These are phyloP conservation scores for Hibiscus mutabilis DNA, from an alignment of 345 rosid species.

Conservation along the genomic window DNA sequence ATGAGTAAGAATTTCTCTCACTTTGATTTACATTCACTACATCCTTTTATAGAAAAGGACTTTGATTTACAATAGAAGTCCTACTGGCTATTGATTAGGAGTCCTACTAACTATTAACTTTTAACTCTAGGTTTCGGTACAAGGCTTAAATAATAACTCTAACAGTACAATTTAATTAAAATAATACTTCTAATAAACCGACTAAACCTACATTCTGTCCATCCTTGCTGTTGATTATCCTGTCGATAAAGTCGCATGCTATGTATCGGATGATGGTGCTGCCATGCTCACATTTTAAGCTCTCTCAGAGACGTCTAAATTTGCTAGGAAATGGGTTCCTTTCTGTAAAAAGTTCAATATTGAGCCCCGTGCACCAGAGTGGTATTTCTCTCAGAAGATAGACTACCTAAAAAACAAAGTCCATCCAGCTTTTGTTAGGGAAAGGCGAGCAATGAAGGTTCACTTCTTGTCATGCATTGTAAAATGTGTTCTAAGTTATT, in stretches of 20 bases:
- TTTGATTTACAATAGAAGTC: too few species aligned
- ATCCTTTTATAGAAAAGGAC: too few species aligned
- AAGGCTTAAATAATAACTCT: too few species aligned
- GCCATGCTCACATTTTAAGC: conserved; percentile 99
- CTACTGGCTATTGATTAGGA: too few species aligned
- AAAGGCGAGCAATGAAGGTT: conserved; percentile 98
- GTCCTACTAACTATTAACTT: too few species aligned
- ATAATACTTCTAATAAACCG: too few species aligned
- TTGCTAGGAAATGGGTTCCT: conserved; percentile 97
- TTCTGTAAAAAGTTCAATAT: conserved; percentile 85
- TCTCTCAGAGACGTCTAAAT: conserved; percentile 94
- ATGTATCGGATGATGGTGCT: conserved; percentile 99
- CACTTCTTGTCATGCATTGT: conserved; percentile 5
- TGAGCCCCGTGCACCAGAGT: conserved; percentile 98
- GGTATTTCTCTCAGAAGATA: conserved; percentile 92
- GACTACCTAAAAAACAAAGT: conserved; percentile 94
- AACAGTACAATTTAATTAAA: too few species aligned
- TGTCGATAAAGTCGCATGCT: conserved; percentile 85
- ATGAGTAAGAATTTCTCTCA: too few species aligned
- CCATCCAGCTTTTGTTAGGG: conserved; percentile 91
- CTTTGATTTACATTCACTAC: too few species aligned
- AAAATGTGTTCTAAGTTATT: neutral
- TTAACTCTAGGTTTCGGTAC: too few species aligned
- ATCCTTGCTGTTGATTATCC: conserved; percentile 99
- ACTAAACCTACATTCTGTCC: too few species aligned